phyloP scores from a whole-genome alignment of 768 basidiomycete genomes.

The Kwoniella sp. region DNA sequence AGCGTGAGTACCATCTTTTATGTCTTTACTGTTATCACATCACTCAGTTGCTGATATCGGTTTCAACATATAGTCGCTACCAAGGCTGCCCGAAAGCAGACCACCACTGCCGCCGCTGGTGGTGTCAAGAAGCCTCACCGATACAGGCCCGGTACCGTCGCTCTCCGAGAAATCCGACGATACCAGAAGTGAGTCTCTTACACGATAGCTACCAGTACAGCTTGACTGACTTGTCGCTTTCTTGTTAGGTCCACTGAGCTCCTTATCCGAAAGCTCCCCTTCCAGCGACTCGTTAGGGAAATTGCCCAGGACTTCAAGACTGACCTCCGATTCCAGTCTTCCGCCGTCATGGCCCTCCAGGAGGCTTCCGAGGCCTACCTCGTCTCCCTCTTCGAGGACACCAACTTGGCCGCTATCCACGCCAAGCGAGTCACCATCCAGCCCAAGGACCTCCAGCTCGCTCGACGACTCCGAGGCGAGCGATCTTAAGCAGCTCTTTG shows the following conservation, averaged over 20 bases:
- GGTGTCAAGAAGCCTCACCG: conserved; percentile 82
- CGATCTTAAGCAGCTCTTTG: conserved; percentile 33
- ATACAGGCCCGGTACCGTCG: conserved; percentile 76
- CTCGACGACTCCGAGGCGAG: conserved; percentile 55
- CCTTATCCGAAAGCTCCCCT: conserved; percentile 62
- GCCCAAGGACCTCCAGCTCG: conserved; percentile 60
- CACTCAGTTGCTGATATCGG: background rate
- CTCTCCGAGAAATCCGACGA: conserved; percentile 70
- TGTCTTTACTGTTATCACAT: background rate
- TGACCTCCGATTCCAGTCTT: conserved; percentile 69
- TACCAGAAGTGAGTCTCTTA: conserved; percentile 51
- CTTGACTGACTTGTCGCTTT: no score
- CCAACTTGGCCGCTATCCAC: conserved; percentile 59
- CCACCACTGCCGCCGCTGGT: conserved; percentile 61
- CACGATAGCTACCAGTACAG: no score
- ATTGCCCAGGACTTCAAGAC: conserved; percentile 85
- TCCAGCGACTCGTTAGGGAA: conserved; percentile 75
- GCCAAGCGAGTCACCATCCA: conserved; percentile 72
- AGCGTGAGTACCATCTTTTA: conserved; percentile 40
- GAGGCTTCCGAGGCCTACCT: conserved; percentile 68
- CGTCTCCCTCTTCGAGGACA: conserved; percentile 63
- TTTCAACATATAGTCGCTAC: conserved; percentile 46
- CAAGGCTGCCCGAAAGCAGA: conserved; percentile 54
- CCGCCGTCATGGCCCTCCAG: conserved; percentile 62
- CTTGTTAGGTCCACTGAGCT: conserved; percentile 60